Evolutionary conservation across 2,329 filamentous ascomycete genomes (phyloP).

Genomic region (Basipetospora chlamydospora): DNA sequence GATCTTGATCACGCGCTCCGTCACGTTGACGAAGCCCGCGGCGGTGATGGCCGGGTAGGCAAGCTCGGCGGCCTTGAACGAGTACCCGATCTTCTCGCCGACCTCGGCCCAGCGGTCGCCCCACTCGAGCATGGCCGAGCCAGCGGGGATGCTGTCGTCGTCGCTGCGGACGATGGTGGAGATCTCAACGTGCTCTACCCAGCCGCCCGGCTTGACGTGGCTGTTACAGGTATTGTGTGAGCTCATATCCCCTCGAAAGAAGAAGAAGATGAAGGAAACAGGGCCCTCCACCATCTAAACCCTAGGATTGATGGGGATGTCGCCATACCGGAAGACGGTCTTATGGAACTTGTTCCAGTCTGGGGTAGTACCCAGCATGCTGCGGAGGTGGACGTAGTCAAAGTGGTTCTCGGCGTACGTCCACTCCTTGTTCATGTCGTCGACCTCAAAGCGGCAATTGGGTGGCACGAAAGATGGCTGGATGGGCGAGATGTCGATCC

Average conservation of each 20-base stretch:
- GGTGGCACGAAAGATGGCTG: slow-evolving; percentile 42
- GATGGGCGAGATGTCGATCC: slow-evolving; percentile 43
- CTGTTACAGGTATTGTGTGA: slow-evolving; percentile 20
- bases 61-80: slow-evolving; percentile 13
- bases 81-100: slow-evolving; percentile 11
- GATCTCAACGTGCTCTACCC: slow-evolving; percentile 27
- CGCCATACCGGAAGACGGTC: slow-evolving; percentile 28
- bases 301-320: too few species aligned
- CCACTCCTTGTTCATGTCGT: slow-evolving; percentile 40
- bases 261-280: too few species aligned
- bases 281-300: too few species aligned
- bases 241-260: too few species aligned
- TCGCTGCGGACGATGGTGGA: slow-evolving; percentile 15
- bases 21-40: slow-evolving; percentile 26
- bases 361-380: slow-evolving; percentile 35
- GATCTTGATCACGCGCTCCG: slow-evolving; percentile 24
- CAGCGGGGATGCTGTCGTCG: slow-evolving; percentile 13
- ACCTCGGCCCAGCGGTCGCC: slow-evolving; percentile 14
- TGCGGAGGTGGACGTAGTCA: slow-evolving; percentile 44
- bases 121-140: slow-evolving; percentile 13
- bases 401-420: slow-evolving; percentile 32
- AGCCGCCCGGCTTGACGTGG: slow-evolving; percentile 26
- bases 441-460: slow-evolving; percentile 50
- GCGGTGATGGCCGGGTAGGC: slow-evolving; percentile 17
- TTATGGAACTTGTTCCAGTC: slow-evolving; percentile 37